Percentiles rank a stretch among this genome's conserved stretches.
Evolutionary conservation across 345 rosid genomes (phyloP).

Genomic region (Psidium guajava): DNA sequence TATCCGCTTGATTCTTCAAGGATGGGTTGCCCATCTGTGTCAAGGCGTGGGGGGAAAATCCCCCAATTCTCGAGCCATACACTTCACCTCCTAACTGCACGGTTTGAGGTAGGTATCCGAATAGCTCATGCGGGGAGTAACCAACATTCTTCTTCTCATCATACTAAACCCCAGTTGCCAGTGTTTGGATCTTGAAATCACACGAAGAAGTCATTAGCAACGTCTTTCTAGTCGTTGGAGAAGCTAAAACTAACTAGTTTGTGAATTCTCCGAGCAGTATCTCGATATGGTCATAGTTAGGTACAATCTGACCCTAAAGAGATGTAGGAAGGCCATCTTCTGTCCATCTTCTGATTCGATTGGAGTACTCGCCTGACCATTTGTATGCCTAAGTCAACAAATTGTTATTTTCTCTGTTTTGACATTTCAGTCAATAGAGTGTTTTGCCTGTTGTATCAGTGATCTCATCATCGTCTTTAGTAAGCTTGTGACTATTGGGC

Average conservation of each 20-base stretch:
- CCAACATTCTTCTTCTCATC: constrained; percentile 36
- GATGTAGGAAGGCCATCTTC: constrained; percentile 26
- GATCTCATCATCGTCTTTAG: not conserved
- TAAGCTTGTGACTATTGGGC: not conserved
- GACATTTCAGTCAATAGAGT: constrained; percentile 82
- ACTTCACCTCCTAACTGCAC: constrained; percentile 62
- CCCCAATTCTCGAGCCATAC: constrained; percentile 31
- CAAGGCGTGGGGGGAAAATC: constrained; percentile 23
- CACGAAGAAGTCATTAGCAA: not conserved
- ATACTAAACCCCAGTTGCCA: constrained; percentile 42
- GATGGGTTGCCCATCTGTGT: constrained; percentile 44
- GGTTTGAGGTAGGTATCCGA: constrained; percentile 7
- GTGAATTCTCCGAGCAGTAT: not conserved
- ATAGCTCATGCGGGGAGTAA: constrained; percentile 36
- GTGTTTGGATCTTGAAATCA: constrained; percentile 22
- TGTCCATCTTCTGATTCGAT: constrained; percentile 8
- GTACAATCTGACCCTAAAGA: constrained; percentile 24
- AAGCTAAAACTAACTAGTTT: not conserved
- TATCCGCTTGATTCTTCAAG: constrained; percentile 18
- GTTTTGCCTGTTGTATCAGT: not conserved
- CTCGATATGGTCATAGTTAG: not conserved
- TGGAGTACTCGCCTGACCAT: not conserved
- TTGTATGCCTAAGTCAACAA: not conserved
- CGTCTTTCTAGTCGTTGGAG: not conserved
- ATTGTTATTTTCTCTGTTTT: constrained; percentile 4